These are phyloP conservation scores for Leccinum barrowsii DNA, from an alignment of 768 basidiomycete species.

Conservation along the genomic window DNA sequence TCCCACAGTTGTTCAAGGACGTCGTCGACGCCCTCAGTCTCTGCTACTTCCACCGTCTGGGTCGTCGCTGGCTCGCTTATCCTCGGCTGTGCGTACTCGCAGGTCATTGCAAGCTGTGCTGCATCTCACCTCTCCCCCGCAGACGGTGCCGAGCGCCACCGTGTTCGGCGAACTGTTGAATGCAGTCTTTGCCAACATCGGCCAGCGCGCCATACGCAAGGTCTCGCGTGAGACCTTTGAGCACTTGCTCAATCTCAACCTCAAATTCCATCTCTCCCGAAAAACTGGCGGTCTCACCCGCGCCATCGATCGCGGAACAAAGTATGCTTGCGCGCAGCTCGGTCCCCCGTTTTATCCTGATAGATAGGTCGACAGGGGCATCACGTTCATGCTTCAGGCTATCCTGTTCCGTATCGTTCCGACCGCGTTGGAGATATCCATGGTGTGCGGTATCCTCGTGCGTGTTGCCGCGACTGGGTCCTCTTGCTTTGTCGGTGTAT, in stretches of 20 bases:
- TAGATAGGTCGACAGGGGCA: slow-evolving; percentile 57
- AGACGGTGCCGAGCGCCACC: slow-evolving; percentile 92
- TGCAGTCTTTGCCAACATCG: slow-evolving; percentile 93
- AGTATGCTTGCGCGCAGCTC: slow-evolving; percentile 46
- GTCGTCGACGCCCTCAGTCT: slow-evolving; percentile 87
- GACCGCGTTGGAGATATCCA: slow-evolving; percentile 91
- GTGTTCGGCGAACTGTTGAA: slow-evolving; percentile 91
- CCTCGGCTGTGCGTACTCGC: slow-evolving; percentile 72
- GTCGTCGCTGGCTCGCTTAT: slow-evolving; percentile 87
- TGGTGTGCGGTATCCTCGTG: slow-evolving; percentile 97
- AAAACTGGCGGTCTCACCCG: slow-evolving; percentile 96
- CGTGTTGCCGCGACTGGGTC: slow-evolving; percentile 21
- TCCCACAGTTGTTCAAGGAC: slow-evolving; percentile 92
- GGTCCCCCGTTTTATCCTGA: not conserved
- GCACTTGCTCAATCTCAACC: slow-evolving; percentile 85
- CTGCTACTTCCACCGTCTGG: slow-evolving; percentile 78
- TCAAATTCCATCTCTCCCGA: slow-evolving; percentile 87
- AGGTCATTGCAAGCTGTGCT: not conserved
- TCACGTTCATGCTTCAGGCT: slow-evolving; percentile 90
- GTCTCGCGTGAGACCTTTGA: slow-evolving; percentile 96
- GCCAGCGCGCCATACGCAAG: slow-evolving; percentile 89
- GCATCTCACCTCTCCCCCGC: slow-evolving; percentile 1
- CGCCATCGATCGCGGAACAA: slow-evolving; percentile 96
- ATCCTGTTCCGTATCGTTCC: slow-evolving; percentile 94
- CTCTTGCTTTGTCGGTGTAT: not conserved